Evolutionary conservation across 2,329 filamentous ascomycete species (phyloP).

Genomic region (Orbilia quercus): DNA sequence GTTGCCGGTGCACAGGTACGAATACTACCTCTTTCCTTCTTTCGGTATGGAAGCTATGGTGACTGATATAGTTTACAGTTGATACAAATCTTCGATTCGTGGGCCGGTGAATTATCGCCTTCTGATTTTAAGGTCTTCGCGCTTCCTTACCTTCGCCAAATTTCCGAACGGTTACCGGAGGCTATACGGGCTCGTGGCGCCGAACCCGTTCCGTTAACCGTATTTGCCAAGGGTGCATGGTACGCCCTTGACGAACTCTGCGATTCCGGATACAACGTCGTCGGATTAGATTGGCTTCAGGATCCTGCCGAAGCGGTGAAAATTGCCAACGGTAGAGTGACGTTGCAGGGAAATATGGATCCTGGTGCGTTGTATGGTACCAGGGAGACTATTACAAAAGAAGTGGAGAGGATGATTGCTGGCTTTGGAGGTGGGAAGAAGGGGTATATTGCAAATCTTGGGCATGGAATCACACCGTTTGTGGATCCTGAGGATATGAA

Average conservation of each 20-base stretch:
- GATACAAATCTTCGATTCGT: constrained; percentile 97
- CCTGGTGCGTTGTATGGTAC: constrained; percentile 92
- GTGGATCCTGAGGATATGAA: constrained; percentile 93
- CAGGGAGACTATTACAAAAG: constrained; percentile 80
- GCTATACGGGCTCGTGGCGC: constrained; percentile 78
- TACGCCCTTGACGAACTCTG: constrained; percentile 90
- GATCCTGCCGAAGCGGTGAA: constrained; percentile 85
- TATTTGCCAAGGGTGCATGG: constrained; percentile 98
- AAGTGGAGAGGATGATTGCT: constrained; percentile 85
- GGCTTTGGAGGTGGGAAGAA: constrained; percentile 86
- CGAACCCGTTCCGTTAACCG: constrained; percentile 91
- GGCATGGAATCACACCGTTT: constrained; percentile 95
- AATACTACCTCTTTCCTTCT: not conserved
- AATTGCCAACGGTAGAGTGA: constrained; percentile 80
- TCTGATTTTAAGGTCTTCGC: constrained; percentile 84
- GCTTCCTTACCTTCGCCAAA: constrained; percentile 85
- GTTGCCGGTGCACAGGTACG: constrained; percentile 86
- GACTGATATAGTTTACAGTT: constrained; percentile 67
- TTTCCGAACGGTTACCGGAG: constrained; percentile 80
- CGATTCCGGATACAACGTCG: constrained; percentile 88
- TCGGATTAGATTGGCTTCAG: constrained; percentile 94
- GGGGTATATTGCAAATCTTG: constrained; percentile 96
- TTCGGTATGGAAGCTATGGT: not conserved
- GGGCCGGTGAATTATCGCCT: constrained; percentile 93
- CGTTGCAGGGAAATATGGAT: constrained; percentile 94